A percentile compares a stretch with the other conserved stretches of the same genome.
These are phyloP conservation scores for Eucalyptus virginea DNA, from an alignment of 345 rosid genomes.

Conservation along the genomic window DNA sequence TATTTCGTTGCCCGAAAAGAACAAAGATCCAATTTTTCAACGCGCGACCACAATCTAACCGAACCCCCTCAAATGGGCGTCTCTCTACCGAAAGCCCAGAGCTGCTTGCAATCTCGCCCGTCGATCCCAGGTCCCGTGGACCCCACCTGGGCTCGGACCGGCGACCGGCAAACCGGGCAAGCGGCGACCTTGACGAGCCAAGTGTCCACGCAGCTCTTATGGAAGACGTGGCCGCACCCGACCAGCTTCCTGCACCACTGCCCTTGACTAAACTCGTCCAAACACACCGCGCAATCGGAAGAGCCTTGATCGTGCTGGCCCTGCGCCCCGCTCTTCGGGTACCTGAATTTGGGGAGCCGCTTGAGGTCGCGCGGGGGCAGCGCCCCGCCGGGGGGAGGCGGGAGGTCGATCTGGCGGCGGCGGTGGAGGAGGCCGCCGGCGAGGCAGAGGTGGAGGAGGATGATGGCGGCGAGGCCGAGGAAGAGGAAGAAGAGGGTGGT, in stretches of 20 bases:
- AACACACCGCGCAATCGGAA: constrained; percentile 57
- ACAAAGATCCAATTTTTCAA: background rate
- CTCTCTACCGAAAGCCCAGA: background rate
- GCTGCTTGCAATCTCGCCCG: background rate
- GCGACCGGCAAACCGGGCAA: constrained; percentile 67
- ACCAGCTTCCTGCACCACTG: constrained; percentile 73
- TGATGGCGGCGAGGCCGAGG: constrained; percentile 21
- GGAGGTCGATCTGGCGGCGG: constrained; percentile 16
- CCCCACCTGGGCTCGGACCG: constrained; percentile 10
- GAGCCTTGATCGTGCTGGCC: background rate
- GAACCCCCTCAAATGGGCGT: background rate
- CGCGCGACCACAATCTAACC: background rate
- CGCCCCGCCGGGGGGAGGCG: constrained; percentile 13
- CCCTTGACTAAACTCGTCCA: constrained; percentile 59
- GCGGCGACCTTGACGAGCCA: constrained; percentile 68
- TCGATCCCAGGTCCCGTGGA: background rate
- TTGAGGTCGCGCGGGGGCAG: constrained; percentile 34
- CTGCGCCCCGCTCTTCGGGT: constrained; percentile 1
- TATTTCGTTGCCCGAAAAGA: background rate
- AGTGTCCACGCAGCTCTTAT: constrained; percentile 63
- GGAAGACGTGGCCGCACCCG: constrained; percentile 79
- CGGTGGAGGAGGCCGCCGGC: constrained; percentile 42
- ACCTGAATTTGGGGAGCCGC: constrained; percentile 55
- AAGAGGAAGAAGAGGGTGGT: constrained; percentile 48
- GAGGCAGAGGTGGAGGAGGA: constrained; percentile 38